Evolutionary conservation across 768 basidiomycete species (phyloP).

Genomic region (Boletus fagicola): DNA sequence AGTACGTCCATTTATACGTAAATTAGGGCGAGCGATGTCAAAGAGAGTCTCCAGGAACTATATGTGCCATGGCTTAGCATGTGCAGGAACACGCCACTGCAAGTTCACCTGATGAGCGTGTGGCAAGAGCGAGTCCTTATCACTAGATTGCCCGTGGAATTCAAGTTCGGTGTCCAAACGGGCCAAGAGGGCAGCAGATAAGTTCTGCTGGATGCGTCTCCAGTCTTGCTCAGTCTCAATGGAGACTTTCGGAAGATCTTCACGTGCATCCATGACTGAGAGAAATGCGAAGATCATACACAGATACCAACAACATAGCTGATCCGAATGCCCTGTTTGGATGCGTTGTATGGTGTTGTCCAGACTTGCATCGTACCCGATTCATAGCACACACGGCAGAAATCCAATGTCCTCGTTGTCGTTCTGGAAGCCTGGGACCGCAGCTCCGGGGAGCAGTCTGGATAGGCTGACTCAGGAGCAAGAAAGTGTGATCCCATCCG

Average conservation of each 20-base stretch:
- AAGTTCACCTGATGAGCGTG: slow-evolving; percentile 50
- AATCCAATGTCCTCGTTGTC: slow-evolving; percentile 50
- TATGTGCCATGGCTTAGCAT: background rate
- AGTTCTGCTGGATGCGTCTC: slow-evolving; percentile 57
- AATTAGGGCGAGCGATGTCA: slow-evolving; percentile 61
- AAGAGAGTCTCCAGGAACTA: slow-evolving; percentile 67
- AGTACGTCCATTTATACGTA: slow-evolving; percentile 78
- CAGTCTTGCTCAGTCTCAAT: slow-evolving; percentile 68
- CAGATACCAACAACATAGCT: background rate
- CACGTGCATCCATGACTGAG: slow-evolving; percentile 34
- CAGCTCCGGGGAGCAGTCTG: slow-evolving; percentile 80
- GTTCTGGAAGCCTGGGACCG: slow-evolving; percentile 91
- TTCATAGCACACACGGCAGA: background rate
- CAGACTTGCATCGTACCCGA: background rate
- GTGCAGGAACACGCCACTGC: background rate
- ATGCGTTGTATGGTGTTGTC: background rate
- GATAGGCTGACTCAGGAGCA: slow-evolving; percentile 82
- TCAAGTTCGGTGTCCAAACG: slow-evolving; percentile 48
- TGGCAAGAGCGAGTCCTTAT: slow-evolving; percentile 47
- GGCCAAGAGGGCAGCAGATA: slow-evolving; percentile 44
- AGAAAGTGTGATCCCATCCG: slow-evolving; percentile 66
- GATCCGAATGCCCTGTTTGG: background rate
- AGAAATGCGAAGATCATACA: background rate
- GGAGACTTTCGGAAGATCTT: slow-evolving; percentile 53
- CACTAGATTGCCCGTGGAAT: slow-evolving; percentile 37